phyloP scores from a whole-genome alignment of 176 grass and related monocot species.

The Oryza meridionalis region DNA sequence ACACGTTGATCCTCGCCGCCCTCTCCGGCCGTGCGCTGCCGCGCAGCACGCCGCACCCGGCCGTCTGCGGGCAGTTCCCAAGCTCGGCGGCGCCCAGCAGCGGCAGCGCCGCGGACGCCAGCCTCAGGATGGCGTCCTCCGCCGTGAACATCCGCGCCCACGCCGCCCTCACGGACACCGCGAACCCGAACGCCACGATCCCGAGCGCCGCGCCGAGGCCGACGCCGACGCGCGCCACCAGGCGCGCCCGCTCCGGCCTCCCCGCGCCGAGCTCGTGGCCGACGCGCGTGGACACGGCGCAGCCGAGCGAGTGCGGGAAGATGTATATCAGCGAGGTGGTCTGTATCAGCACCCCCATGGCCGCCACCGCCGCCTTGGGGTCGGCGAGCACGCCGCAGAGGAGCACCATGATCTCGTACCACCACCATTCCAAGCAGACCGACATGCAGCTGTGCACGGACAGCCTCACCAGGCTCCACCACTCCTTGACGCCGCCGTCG shows the following conservation, averaged over 20 bases:
- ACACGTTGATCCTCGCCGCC: constrained; percentile 77
- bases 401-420: constrained; percentile 96
- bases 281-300: constrained; percentile 82
- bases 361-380: constrained; percentile 81
- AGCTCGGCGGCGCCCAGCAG: constrained; percentile 72
- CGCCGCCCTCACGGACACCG: constrained; percentile 54
- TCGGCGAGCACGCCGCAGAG: constrained; percentile 79
- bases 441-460: constrained; percentile 88
- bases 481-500: constrained; percentile 26
- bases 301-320: constrained; percentile 90
- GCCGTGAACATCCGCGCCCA: constrained; percentile 75
- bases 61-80: constrained; percentile 90
- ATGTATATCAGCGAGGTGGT: constrained; percentile 92
- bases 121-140: constrained; percentile 55
- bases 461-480: constrained; percentile 62
- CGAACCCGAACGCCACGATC: constrained; percentile 62
- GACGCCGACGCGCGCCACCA: constrained; percentile 64
- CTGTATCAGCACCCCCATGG: constrained; percentile 91
- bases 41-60: constrained; percentile 79
- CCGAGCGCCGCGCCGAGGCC: constrained; percentile 63
- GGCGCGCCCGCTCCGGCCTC: constrained; percentile 63
- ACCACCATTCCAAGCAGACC: constrained; percentile 94
- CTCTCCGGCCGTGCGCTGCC: constrained; percentile 71
- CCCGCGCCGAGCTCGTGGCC: constrained; percentile 76
- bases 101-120: constrained; percentile 61